Conservation (phyloP, 345 rosid species). For the Murraya koenigii region DNA sequence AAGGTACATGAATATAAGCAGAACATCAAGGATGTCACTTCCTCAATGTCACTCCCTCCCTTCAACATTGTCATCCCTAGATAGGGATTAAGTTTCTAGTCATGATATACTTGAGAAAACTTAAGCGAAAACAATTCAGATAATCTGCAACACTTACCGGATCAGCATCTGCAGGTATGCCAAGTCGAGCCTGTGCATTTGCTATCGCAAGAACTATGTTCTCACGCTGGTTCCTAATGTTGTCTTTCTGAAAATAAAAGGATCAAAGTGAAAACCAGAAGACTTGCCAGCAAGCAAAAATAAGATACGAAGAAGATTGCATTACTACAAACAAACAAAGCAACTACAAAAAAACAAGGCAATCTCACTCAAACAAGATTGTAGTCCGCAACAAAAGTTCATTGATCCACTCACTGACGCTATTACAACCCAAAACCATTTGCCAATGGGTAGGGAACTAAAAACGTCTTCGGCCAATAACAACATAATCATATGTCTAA, state of each 20-base stretch:
- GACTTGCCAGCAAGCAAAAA: background rate
- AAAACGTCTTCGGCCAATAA: background rate
- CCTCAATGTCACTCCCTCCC: too few relatives aligned
- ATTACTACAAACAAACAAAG: background rate
- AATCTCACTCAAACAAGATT: background rate
- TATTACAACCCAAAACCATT: background rate
- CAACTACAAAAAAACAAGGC: background rate
- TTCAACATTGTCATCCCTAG: too few relatives aligned
- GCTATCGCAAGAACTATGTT: conserved; percentile 82
- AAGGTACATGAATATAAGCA: too few relatives aligned
- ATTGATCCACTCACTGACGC: background rate
- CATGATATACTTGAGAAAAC: background rate
- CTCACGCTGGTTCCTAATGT: conserved; percentile 90
- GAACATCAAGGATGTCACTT: too few relatives aligned
- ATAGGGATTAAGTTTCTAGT: background rate
- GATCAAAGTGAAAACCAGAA: conserved; percentile 10
- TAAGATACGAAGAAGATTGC: background rate
- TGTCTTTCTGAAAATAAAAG: conserved; percentile 64
- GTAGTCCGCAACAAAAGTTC: background rate
- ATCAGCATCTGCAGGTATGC: conserved; percentile 54
- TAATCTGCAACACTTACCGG: conserved; percentile 63
- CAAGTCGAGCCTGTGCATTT: conserved; percentile 83
- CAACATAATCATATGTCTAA: conserved; percentile 1
- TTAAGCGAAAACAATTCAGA: background rate
- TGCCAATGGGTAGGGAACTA: background rate